Evolutionary conservation across 306 rosid genomes (phyloP), one percentile per base, ranked within the genome.

Genomic region (Mucuna pruriens): DNA sequence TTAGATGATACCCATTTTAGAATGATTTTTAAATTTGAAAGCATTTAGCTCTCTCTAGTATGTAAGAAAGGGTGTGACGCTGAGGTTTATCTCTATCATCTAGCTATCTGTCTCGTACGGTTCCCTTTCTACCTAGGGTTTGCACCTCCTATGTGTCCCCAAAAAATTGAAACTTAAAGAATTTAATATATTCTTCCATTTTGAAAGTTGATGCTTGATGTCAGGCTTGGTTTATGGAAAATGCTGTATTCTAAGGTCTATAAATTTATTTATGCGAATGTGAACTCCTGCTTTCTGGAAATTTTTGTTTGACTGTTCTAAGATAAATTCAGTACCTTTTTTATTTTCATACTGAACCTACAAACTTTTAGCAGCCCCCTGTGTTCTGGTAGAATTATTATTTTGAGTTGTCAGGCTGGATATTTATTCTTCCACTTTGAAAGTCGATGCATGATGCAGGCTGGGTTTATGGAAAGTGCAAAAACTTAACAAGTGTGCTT

Each of bases 271-370:
- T 44, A 2, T 44, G 4, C 2, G 49, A 44, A 44, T 12, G 16
- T 44, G 16, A 67, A 16, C 42, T 80, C 62, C 19, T 36, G 17
- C 52, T 74, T 44, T 73, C n/a, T 54, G n/a, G 8, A 73, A 52
- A 42, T 26, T 71, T 80, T 73, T 52, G 75, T 60, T 72, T 61
- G 39, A 68, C 84, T 57, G 45, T 63, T 83, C 39, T 29, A 52
- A 75, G 52, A 67, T 22, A 83, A 66, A 6, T 42, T 77, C 3
- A 46, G 66, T 55, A 69, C 83, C 63, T 3, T 68, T 68, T 65
- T 84, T 65, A 34, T 76, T 66, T 72, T 49, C 51, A 40, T 54
- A 22, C 74, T 75, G 57, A 63, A 40, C 70, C 72, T 11, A 19
- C 69, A 78, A 38, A 71, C 80, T 68, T 49, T 45, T 64, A 57